These are phyloP conservation scores for Cyanophora paradoxa DNA, from an alignment of 78 protist genomes.

Conservation along the genomic window DNA sequence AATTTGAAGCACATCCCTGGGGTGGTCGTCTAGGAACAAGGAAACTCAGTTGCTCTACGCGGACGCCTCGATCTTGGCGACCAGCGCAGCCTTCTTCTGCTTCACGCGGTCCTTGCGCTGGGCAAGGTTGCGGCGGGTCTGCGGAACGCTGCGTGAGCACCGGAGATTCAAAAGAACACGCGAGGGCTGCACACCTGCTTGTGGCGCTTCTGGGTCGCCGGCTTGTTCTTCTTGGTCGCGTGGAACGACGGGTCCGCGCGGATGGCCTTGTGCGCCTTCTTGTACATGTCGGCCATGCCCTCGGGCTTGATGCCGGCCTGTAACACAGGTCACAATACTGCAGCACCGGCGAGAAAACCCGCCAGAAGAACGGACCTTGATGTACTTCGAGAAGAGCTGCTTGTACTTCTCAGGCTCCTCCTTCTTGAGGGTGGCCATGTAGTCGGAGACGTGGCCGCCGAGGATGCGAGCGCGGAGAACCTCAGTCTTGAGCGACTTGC, in stretches of 20 bases:
- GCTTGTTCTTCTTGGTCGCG: constrained; percentile 21
- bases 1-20: no score
- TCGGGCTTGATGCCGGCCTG: constrained; percentile 64
- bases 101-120: constrained; percentile 24
- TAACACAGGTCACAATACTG: background rate
- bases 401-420: constrained; percentile 81
- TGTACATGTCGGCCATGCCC: constrained; percentile 76
- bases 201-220: constrained; percentile 3
- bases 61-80: no score
- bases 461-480: constrained; percentile 76
- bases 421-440: constrained; percentile 86
- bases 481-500: constrained; percentile 67
- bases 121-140: background rate
- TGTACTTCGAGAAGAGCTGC: constrained; percentile 74
- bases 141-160: no score
- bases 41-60: no score
- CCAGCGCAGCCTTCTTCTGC: constrained; percentile 8
- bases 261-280: constrained; percentile 80
- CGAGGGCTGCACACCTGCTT: no score
- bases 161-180: no score
- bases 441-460: constrained; percentile 94
- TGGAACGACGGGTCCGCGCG: constrained; percentile 80
- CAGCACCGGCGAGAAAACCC: background rate
- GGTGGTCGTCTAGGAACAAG: no score
- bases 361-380: constrained; percentile 19